Conservation (phyloP, 2,329 filamentous ascomycete genomes). For the Hypoxylon sp. region DNA sequence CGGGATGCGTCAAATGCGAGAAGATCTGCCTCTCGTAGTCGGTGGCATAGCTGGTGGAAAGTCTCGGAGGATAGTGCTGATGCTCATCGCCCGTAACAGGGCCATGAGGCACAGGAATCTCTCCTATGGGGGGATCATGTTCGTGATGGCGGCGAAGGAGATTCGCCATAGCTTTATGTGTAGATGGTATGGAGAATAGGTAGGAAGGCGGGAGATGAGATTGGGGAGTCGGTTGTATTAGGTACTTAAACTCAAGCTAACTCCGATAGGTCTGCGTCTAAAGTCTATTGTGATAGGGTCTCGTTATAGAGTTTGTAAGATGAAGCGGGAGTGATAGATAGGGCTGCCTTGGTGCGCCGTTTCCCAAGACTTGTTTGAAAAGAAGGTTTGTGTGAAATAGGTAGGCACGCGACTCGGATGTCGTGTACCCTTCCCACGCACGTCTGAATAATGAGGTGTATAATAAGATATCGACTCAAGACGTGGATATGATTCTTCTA, state of each 20-base stretch:
- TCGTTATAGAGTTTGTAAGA: conserved; percentile 13
- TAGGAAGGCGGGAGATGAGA: conserved; percentile 16
- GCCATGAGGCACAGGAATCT: conserved; percentile 70
- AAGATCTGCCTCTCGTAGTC: conserved; percentile 75
- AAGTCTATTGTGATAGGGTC: conserved; percentile 35
- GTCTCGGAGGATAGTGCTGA: conserved; percentile 61
- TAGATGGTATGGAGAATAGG: conserved; percentile 1
- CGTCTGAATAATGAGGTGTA: conserved; percentile 15
- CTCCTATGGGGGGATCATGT: conserved; percentile 63
- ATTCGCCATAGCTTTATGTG: conserved; percentile 53
- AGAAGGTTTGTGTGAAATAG: conserved; percentile 16
- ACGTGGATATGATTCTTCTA: conserved; percentile 10
- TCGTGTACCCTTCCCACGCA: conserved; percentile 18
- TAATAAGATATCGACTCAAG: conserved; percentile 17
- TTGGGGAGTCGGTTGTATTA: conserved; percentile 14
- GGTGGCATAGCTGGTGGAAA: conserved; percentile 58
- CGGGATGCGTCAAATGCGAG: conserved; percentile 84
- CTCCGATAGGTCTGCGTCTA: conserved; percentile 20
- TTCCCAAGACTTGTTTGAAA: conserved; percentile 10
- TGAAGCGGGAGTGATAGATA: conserved; percentile 13
- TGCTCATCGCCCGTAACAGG: conserved; percentile 65
- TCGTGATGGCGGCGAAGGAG: conserved; percentile 58
- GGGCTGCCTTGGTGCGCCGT: conserved; percentile 27
- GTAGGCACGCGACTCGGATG: conserved; percentile 25
- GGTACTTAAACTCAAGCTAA: conserved; percentile 17